phyloP scores from a whole-genome alignment of 106 monocot species.

The Vanilla planifolia region DNA sequence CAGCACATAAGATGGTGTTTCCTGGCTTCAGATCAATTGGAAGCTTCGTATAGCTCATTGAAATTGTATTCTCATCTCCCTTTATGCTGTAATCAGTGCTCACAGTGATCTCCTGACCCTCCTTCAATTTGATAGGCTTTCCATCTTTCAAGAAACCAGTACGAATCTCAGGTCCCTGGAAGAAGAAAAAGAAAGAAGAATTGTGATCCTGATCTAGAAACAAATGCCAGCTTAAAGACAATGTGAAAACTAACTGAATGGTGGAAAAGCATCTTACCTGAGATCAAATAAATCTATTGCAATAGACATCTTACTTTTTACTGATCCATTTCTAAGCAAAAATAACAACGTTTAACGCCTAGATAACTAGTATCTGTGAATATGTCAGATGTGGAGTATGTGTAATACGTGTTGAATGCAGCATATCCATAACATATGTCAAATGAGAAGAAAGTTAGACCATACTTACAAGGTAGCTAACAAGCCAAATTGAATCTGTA shows the following conservation, averaged over 20 bases:
- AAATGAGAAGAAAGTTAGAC: too few relatives aligned
- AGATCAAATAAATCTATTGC: not conserved
- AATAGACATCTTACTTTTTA: not conserved
- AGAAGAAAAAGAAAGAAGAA: not conserved
- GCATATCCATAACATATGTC: too few relatives aligned
- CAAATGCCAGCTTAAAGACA: not conserved
- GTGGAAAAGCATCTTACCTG: not conserved
- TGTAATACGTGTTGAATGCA: too few relatives aligned
- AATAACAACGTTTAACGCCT: too few relatives aligned
- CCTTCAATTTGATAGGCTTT: conserved; percentile 68
- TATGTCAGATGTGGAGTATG: too few relatives aligned
- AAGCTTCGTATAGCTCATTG: conserved; percentile 95
- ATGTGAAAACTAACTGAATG: not conserved
- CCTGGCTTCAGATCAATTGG: conserved; percentile 80
- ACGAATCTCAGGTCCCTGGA: conserved; percentile 90
- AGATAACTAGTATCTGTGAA: too few relatives aligned
- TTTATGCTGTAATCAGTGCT: conserved; percentile 76
- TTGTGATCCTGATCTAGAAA: not conserved
- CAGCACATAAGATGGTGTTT: conserved; percentile 70
- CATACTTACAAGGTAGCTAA: too few relatives aligned
- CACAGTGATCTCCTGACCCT: conserved; percentile 81
- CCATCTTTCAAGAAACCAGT: conserved; percentile 90
- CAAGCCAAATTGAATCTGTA: too few relatives aligned
- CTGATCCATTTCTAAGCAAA: not conserved
- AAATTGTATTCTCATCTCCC: conserved; percentile 64